These are phyloP conservation scores for Calonectria naviculata DNA, from an alignment of 2,329 filamentous ascomycete genomes.

Conservation along the genomic window DNA sequence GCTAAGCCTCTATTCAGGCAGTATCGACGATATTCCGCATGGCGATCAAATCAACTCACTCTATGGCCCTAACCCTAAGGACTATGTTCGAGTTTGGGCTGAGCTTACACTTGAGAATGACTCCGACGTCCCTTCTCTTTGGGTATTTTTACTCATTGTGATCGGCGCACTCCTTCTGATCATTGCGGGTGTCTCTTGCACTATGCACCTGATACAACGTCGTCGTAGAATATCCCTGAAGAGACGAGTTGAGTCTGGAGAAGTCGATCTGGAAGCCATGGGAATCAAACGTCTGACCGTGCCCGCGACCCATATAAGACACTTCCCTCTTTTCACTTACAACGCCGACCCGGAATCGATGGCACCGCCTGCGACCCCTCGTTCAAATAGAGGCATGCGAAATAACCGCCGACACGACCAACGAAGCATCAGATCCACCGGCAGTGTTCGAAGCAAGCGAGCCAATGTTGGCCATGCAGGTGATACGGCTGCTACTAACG, in stretches of 20 bases:
- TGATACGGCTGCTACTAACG: slow-evolving; percentile 63
- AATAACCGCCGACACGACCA: slow-evolving; percentile 45
- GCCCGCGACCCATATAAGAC: slow-evolving; percentile 75
- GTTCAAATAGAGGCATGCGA: slow-evolving; percentile 44
- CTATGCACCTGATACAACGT: slow-evolving; percentile 83
- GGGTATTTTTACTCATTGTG: slow-evolving; percentile 81
- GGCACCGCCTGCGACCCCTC: slow-evolving; percentile 50
- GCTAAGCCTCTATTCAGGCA: slow-evolving; percentile 81
- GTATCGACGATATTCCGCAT: slow-evolving; percentile 71
- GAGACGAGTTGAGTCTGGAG: slow-evolving; percentile 78
- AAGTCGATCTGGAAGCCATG: slow-evolving; percentile 87
- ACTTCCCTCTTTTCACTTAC: slow-evolving; percentile 85
- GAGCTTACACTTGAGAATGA: slow-evolving; percentile 60
- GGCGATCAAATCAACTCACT: slow-evolving; percentile 65
- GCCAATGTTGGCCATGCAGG: slow-evolving; percentile 48
- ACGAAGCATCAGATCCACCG: slow-evolving; percentile 42
- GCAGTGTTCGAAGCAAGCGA: slow-evolving; percentile 50
- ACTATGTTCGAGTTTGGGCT: slow-evolving; percentile 71
- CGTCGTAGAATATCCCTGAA: slow-evolving; percentile 75
- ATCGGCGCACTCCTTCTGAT: slow-evolving; percentile 77
- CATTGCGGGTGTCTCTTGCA: slow-evolving; percentile 72
- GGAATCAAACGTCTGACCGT: slow-evolving; percentile 87
- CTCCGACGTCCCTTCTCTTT: slow-evolving; percentile 75
- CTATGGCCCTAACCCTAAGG: slow-evolving; percentile 65
- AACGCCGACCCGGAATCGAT: slow-evolving; percentile 62